Conservation (phyloP, 2,329 filamentous ascomycete genomes). For the Stylonectria norvegica region DNA sequence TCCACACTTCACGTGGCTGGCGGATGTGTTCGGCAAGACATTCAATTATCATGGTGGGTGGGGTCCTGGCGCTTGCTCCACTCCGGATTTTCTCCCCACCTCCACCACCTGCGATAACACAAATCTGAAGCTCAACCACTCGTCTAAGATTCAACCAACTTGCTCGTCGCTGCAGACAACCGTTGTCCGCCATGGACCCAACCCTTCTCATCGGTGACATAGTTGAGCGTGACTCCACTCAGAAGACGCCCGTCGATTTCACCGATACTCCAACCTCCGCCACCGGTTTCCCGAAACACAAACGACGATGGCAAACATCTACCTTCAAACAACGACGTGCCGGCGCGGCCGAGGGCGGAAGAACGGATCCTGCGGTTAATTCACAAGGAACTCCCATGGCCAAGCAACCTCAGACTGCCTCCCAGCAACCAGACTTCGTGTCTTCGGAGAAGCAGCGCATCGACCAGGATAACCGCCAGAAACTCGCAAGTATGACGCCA, state of each 20-base stretch:
- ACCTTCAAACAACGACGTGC: constrained; percentile 67
- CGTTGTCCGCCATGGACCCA: constrained; percentile 32
- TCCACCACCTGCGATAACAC: constrained; percentile 20
- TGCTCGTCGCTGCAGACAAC: too few relatives aligned
- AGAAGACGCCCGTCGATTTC: constrained; percentile 59
- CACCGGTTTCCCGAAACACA: constrained; percentile 85
- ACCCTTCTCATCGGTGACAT: constrained; percentile 69
- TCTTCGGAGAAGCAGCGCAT: constrained; percentile 67
- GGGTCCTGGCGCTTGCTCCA: constrained; percentile 14
- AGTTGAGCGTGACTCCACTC: constrained; percentile 64
- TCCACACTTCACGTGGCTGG: constrained; percentile 15
- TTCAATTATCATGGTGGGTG: constrained; percentile 16
- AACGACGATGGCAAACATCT: constrained; percentile 69
- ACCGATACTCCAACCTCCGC: constrained; percentile 43
- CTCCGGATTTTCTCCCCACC: constrained; percentile 19
- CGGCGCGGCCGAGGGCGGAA: constrained; percentile 16
- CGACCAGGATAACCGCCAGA: constrained; percentile 74
- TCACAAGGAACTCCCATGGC: not conserved
- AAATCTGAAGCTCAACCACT: constrained; percentile 6
- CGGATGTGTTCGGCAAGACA: constrained; percentile 14
- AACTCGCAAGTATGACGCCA: constrained; percentile 72
- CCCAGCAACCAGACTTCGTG: constrained; percentile 28
- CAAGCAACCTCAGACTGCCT: not conserved
- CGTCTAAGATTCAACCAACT: constrained; percentile 3
- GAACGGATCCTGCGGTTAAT: not conserved